Evolutionary conservation across 108 stramenopile genomes (phyloP), one percentile per base, ranked within the genome.

Genomic region (Licmophora abbreviata): DNA sequence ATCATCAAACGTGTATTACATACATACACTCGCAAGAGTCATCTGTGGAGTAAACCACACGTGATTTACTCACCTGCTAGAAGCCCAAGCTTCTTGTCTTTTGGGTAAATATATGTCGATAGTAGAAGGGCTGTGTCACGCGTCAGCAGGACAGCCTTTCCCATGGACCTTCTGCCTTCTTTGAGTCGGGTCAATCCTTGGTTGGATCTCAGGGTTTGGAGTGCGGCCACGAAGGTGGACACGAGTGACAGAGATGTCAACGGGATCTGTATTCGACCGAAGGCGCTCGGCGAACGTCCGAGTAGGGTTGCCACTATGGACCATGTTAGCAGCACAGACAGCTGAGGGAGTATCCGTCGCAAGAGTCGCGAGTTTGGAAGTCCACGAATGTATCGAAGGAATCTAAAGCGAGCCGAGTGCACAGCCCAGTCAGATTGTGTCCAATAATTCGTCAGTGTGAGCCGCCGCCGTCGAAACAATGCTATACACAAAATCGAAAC

Each of bases 191-290:
- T 65, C 24, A 77, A 36, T 1, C 73, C 68, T 59, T 77, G 75
- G 51, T 82, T 82, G 15, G 63, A 63, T 42, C 81, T 23, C 49
- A 77, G 37, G 21, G 73, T 77, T 45, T 71, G 40, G 14, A 82
- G 44, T 22, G 56, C 44, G 4, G 69, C 81, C 28, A 82, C 70
- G 49, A 76, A 76, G 0, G 72, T 65, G 7, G 69, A 75, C 0
- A 77, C 34, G 1, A 71, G 54, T 8, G 54, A 44, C 20, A 82
- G 43, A 10, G 69, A 30, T 9, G 73, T 47, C 29, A 81, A 34
- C 14, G 70, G 66, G 17, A 73, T 56, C 15, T 44, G 22, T 20
- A 46, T 29, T 17, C 28, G 42, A n/a, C n/a, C n/a, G n/a, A n/a
- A 12, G 20, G 21, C 11, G 56, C 5, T 12, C 58, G 43, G 32